These are phyloP conservation scores for Chlamydomonas sphaeroides DNA, from an alignment of 139 green algal genomes.

Conservation along the genomic window DNA sequence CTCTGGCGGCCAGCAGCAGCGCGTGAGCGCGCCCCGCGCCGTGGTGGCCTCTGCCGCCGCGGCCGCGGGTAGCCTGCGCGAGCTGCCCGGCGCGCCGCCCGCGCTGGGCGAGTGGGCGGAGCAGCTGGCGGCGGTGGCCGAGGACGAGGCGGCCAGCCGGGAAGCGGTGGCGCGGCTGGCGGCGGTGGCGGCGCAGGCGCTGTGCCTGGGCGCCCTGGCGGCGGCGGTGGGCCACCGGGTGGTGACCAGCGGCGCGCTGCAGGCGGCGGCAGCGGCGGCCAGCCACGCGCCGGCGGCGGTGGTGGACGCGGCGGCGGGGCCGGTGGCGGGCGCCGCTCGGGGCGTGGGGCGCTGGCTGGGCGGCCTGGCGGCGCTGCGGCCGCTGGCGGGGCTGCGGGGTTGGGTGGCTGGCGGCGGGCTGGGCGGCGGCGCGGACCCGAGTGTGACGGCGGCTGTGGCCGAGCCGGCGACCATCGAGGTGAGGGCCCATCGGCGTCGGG, in stretches of 20 bases:
- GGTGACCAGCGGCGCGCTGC: background rate
- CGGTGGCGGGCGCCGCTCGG: background rate
- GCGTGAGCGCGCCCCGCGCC: background rate
- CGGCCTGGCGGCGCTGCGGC: background rate
- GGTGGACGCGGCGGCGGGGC: conserved; percentile 21
- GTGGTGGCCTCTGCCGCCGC: background rate
- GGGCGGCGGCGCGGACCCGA: too few relatives aligned
- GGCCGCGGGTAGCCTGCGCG: background rate
- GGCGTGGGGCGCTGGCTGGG: conserved; percentile 1
- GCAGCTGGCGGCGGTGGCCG: background rate
- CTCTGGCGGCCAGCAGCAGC: too few relatives aligned
- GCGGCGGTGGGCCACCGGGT: conserved; percentile 19
- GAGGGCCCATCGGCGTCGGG: too few relatives aligned
- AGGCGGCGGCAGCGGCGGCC: background rate
- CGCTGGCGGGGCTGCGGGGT: too few relatives aligned
- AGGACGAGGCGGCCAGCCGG: background rate
- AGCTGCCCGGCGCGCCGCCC: background rate
- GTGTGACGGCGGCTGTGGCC: too few relatives aligned
- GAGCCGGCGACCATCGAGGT: too few relatives aligned
- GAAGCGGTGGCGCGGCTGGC: conserved; percentile 11
- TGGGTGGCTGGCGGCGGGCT: background rate
- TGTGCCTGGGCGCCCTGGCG: conserved; percentile 23
- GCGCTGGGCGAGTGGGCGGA: background rate
- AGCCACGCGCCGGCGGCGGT: background rate
- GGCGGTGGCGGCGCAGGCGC: conserved; percentile 28